Conservation (phyloP, 2,329 filamentous ascomycete genomes). For the Xylaria sp. region DNA sequence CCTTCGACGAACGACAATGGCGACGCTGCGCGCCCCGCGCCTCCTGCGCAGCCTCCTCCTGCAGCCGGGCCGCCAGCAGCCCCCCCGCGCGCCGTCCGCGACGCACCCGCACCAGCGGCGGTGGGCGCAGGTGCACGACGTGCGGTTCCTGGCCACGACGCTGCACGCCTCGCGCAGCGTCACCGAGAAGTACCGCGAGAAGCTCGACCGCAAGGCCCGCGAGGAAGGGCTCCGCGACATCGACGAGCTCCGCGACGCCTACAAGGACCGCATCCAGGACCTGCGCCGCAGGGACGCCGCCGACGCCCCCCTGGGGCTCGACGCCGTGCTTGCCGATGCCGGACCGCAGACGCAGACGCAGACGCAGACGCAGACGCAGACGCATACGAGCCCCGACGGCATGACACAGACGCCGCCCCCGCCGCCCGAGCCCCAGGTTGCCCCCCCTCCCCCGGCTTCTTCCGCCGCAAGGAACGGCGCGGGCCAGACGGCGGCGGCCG, state of each 20-base stretch:
- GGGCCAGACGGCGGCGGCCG: slow-evolving; percentile 22
- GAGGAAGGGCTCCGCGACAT: slow-evolving; percentile 71
- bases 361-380: slow-evolving; percentile 41
- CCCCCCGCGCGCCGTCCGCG: slow-evolving; percentile 9
- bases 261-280: slow-evolving; percentile 79
- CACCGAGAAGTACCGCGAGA: slow-evolving; percentile 82
- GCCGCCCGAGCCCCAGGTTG: slow-evolving; percentile 17
- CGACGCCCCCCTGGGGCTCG: slow-evolving; percentile 45
- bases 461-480: too few relatives aligned
- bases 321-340: slow-evolving; percentile 35
- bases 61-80: slow-evolving; percentile 20
- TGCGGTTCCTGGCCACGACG: slow-evolving; percentile 85
- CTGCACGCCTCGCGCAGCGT: slow-evolving; percentile 67
- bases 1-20: slow-evolving; percentile 15
- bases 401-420: slow-evolving; percentile 14
- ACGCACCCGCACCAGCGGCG: slow-evolving; percentile 62
- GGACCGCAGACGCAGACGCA: slow-evolving; percentile 33
- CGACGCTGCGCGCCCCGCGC: slow-evolving; percentile 21
- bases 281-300: slow-evolving; percentile 69
- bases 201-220: slow-evolving; percentile 81
- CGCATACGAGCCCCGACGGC: slow-evolving; percentile 36
- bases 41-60: slow-evolving; percentile 21
- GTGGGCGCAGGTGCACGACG: slow-evolving; percentile 90
- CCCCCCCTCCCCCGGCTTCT: slow-evolving; percentile 7
- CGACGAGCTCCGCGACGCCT: slow-evolving; percentile 77